Percentiles rank a stretch among this genome's conserved stretches.
phyloP scores from a whole-genome alignment of 2,329 filamentous ascomycete species.

The Eutypella sp. region DNA sequence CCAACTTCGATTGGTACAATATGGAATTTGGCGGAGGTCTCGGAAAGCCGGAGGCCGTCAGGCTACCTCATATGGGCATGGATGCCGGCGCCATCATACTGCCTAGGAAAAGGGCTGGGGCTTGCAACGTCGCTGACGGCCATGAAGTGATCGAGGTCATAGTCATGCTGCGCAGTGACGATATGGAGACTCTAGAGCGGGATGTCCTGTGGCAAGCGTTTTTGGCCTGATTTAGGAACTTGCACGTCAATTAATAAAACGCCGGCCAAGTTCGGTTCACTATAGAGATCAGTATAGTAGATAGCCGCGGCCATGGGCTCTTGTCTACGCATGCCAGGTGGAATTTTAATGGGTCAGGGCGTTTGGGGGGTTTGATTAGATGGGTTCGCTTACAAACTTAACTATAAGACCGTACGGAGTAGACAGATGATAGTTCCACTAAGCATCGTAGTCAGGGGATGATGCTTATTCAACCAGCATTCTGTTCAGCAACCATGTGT shows the following conservation, averaged over 20 bases:
- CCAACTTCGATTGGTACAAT: not conserved
- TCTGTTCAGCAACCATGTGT: too few species aligned
- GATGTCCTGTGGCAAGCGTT: not conserved
- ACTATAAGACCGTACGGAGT: too few species aligned
- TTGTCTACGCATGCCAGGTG: too few species aligned
- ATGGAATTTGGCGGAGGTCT: not conserved
- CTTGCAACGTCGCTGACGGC: not conserved
- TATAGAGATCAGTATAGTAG: too few species aligned
- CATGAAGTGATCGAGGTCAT: not conserved
- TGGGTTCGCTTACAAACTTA: too few species aligned
- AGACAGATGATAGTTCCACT: too few species aligned
- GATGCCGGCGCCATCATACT: not conserved
- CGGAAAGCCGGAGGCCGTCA: not conserved
- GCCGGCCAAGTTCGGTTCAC: too few species aligned
- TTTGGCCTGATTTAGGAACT: not conserved
- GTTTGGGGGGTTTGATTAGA: too few species aligned
- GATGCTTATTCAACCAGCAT: too few species aligned
- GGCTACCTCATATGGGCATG: not conserved
- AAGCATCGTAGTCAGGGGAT: too few species aligned
- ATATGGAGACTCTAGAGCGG: not conserved
- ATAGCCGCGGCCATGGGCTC: too few species aligned
- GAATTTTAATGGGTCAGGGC: too few species aligned
- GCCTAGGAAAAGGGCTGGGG: not conserved
- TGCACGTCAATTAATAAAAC: not conserved
- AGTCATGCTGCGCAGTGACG: not conserved